Percentiles rank a stretch among this genome's conserved stretches.
phyloP scores from a whole-genome alignment of 2,329 filamentous ascomycete genomes.

The Canariomyces notabilis region DNA sequence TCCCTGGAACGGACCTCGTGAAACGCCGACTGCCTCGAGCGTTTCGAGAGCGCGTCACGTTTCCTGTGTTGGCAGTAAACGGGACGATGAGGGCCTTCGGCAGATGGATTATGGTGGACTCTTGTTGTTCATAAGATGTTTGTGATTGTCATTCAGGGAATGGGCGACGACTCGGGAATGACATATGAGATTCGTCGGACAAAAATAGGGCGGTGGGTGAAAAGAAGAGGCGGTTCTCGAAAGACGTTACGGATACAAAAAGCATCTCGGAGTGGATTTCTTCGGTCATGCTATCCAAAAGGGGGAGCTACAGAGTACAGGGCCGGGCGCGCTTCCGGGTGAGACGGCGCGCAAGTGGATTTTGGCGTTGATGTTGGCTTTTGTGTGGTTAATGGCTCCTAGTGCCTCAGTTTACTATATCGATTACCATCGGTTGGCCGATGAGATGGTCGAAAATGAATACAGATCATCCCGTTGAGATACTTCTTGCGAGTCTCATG shows the following conservation, averaged over 20 bases:
- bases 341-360: neutral
- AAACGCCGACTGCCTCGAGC: no score
- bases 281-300: neutral
- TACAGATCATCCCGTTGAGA: no score
- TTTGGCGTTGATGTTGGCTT: neutral
- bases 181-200: no score
- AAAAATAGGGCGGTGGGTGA: neutral
- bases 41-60: no score
- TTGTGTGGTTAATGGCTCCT: neutral
- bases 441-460: neutral
- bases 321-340: neutral
- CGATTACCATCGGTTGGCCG: neutral
- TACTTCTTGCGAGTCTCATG: neutral
- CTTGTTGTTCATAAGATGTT: neutral
- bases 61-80: no score
- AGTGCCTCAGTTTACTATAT: neutral
- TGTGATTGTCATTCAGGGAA: constrained; percentile 2
- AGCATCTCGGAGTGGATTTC: neutral
- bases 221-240: neutral
- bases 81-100: no score
- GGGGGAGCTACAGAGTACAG: neutral
- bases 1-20: no score
- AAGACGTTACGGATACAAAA: neutral
- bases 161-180: constrained; percentile 3
- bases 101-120: no score